Base-by-base conservation (phyloP, 495 filamentous ascomycete species). In the Hypoxylon fuscum region DNA sequence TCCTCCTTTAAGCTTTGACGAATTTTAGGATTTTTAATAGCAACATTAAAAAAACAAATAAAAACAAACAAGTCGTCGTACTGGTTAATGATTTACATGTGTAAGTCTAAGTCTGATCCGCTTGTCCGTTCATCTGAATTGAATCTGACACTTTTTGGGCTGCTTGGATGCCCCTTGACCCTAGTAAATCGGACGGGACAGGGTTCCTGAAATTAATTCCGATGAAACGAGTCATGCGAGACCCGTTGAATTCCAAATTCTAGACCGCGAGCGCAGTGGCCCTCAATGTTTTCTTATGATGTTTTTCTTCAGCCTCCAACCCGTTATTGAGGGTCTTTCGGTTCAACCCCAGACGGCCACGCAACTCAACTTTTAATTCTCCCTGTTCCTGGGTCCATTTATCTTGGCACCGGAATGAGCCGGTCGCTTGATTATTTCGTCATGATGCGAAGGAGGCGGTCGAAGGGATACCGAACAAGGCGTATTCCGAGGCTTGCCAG, bases 201-300 rank as follows among this genome's bases (percentile, higher is more conserved):
- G 46, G 38, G 46, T 44, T 22, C 21, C 34, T 41, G 23, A 15
- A 58, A 52, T 58, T 42, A 63, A 54, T 35, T 10, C 43, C 48
- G 53, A 57, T 45, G 51, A 52, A 56, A 43, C 34, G 4, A 18
- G 46, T 32, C 18, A 53, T 42, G 11, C 27, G 11, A 17, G 21
- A 9, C 35, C 35, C 27, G 4, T 18, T 5, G 15, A 27, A 8
- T 29, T 46, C 1, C 12, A 17, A 15, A 31, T n/a, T n/a, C n/a
- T n/a, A n/a, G n/a, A n/a, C n/a, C n/a, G n/a, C n/a, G n/a, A n/a
- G n/a, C n/a, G n/a, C n/a, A n/a, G n/a, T n/a, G n/a, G 25, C 17
- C 9, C 12, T 12, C 7, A 10, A 35, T 35, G 5, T 6, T 10
- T 25, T n/a, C n/a, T n/a, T n/a, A n/a, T n/a, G n/a, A n/a, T n/a